Conservation (phyloP, 2,329 filamentous ascomycete genomes). For the Botrytis hyacinthi region DNA sequence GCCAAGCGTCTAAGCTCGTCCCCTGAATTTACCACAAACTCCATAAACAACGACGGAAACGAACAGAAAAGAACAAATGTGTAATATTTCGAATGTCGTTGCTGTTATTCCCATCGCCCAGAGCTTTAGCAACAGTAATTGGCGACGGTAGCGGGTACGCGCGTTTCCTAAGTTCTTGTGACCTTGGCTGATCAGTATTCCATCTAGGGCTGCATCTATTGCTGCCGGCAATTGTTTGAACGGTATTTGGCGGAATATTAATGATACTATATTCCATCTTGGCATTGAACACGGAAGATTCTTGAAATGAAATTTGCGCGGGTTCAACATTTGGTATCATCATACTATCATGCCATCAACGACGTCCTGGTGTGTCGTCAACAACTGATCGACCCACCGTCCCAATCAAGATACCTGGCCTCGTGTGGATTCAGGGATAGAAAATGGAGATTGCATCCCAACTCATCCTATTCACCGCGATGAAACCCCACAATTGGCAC, state of each 20-base stretch:
- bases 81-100: not conserved
- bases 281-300: not conserved
- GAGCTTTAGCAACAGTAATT: not conserved
- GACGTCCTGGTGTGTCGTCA: not conserved
- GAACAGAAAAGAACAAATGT: not conserved
- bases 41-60: not conserved
- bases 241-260: not conserved
- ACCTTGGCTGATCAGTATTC: not conserved
- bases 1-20: not conserved
- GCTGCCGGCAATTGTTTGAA: not conserved
- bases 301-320: not conserved
- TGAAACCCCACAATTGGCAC: not conserved
- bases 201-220: not conserved
- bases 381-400: not conserved
- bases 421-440: not conserved
- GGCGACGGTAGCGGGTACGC: not conserved
- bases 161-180: not conserved
- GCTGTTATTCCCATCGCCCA: too few relatives aligned
- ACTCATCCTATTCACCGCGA: not conserved
- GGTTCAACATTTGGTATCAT: not conserved
- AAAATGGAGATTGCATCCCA: not conserved
- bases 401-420: not conserved
- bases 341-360: not conserved
- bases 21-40: constrained; percentile 1
- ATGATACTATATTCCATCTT: not conserved